These are phyloP conservation scores for Farysia itapuensis DNA, from an alignment of 1,284 basidiomycete species.

Conservation along the genomic window DNA sequence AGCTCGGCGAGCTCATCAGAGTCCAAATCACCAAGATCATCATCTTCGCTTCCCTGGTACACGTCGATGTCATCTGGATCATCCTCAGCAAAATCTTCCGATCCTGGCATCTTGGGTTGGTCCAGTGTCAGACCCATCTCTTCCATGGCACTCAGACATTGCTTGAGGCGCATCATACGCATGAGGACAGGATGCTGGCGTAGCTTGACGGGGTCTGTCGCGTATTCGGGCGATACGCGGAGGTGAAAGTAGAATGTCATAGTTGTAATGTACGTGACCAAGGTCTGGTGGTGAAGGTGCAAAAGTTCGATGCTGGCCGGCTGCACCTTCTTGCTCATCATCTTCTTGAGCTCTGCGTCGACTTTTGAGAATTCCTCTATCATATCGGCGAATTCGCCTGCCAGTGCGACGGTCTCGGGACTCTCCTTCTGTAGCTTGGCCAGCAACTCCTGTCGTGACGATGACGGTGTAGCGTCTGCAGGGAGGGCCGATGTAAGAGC, in stretches of 20 bases:
- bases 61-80: conserved; percentile 34
- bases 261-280: conserved; percentile 84
- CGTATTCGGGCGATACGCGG: conserved; percentile 64
- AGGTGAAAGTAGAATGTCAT: conserved; percentile 92
- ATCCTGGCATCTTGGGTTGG: conserved; percentile 5
- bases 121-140: conserved; percentile 53
- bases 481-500: background rate
- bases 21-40: conserved; percentile 44
- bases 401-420: conserved; percentile 70
- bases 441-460: conserved; percentile 66
- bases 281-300: conserved; percentile 65
- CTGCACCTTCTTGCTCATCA: conserved; percentile 64
- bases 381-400: conserved; percentile 64
- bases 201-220: conserved; percentile 32
- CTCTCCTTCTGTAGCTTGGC: conserved; percentile 76
- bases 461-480: background rate
- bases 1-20: conserved; percentile 47
- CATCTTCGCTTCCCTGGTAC: conserved; percentile 33
- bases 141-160: conserved; percentile 73
- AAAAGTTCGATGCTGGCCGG: conserved; percentile 61
- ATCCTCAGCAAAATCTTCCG: conserved; percentile 10
- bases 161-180: conserved; percentile 82
- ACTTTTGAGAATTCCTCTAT: conserved; percentile 66
- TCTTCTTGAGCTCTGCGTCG: conserved; percentile 68
- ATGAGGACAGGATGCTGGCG: conserved; percentile 69